These are phyloP conservation scores for Colletotrichum caudatum DNA, from an alignment of 2,329 filamentous ascomycete species.

Conservation along the genomic window DNA sequence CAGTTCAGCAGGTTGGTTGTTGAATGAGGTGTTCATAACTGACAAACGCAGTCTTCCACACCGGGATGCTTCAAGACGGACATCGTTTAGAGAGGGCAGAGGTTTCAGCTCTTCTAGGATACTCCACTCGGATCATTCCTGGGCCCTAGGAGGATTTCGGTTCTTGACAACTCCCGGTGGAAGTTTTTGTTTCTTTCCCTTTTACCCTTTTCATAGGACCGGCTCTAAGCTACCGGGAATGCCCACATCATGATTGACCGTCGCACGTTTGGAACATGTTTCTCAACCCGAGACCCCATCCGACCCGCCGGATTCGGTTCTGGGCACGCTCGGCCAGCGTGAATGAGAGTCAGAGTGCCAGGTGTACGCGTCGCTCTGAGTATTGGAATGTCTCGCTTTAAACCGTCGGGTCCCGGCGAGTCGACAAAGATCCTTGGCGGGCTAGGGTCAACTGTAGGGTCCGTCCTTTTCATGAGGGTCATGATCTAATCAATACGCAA, in stretches of 20 bases:
- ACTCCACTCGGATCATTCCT: not conserved
- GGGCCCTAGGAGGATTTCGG: not conserved
- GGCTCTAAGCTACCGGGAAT: not conserved
- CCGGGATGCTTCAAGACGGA: constrained; percentile 11
- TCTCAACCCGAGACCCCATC: constrained; percentile 19
- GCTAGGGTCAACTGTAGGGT: constrained; percentile 11
- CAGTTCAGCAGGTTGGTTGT: constrained; percentile 9
- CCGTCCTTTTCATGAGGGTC: constrained; percentile 1
- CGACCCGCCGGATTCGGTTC: constrained; percentile 21
- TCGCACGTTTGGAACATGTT: constrained; percentile 17
- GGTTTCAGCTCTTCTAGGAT: constrained; percentile 4
- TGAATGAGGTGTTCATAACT: constrained; percentile 21
- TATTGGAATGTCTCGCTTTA: constrained; percentile 29
- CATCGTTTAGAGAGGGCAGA: constrained; percentile 3
- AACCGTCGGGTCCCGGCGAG: not conserved
- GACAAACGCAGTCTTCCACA: not conserved
- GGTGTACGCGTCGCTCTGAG: constrained; percentile 20
- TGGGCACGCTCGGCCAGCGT: not conserved
- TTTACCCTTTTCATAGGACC: not conserved
- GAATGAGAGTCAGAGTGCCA: not conserved
- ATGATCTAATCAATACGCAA: constrained; percentile 25
- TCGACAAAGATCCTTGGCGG: constrained; percentile 29
- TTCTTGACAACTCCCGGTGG: not conserved
- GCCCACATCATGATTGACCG: not conserved
- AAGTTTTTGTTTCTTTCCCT: not conserved